Evolutionary conservation across 768 basidiomycete genomes (phyloP), one percentile per base, ranked within the genome.

Genomic region (Tulasnella sp.): DNA sequence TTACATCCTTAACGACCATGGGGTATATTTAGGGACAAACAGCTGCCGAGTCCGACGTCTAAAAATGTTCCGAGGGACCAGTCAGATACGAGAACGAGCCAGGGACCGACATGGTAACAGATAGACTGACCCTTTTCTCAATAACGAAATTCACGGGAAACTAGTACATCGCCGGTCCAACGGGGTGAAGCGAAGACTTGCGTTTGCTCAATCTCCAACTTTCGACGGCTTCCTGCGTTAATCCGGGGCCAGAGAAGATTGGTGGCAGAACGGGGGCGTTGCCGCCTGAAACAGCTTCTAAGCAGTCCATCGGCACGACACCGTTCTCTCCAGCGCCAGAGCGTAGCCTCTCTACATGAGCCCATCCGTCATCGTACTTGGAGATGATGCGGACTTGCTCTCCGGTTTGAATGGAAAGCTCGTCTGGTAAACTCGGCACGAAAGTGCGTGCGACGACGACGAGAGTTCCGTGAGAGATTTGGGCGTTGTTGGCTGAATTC

Each of bases 371-470:
- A 58, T 75, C 77, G 58, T 77, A 80, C 39, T 39, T 42, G 14
- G 7, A 42, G 40, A 80, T 38, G 40, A 80, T 31, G 40, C 80
- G 48, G 27, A 80, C 52, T 40, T 75, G 74, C 21, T 80, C 80
- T 21, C 77, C 77, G 18, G 75, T 62, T 44, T 75, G 74, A 72
- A 80, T 48, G 31, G 68, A 56, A 34, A 80, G 52, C 31, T 80
- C 80, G 38, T 80, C 80, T 8, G 76, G 76, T 27, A 80, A 71
- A 19, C 79, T 78, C 12, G 80, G 80, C 10, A 72, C 42, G 68
- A 80, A 80, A n/a, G 80, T 80, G 14, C 80, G 44, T 21, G 46
- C 77, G 27, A 80, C 80, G n/a, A 44, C 72, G 38, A 80, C 75
- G 8, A 80, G 68, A 18, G 40, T 52, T 5, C 76, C 76, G 58